Base-by-base conservation (phyloP, 192 early-diverging fungal genomes). In the Backusella westeae region DNA sequence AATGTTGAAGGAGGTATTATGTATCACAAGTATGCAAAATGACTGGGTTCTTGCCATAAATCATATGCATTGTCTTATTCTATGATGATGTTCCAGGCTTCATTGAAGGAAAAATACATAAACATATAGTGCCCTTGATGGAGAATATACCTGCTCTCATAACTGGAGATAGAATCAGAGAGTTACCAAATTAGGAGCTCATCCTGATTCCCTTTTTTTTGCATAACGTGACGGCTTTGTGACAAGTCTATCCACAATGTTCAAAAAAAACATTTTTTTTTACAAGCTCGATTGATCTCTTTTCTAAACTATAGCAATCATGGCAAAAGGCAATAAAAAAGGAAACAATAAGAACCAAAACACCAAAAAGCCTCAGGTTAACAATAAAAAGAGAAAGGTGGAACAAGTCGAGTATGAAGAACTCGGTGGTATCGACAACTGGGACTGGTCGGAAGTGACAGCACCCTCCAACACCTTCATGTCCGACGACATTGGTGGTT, bases 401-500 rank as follows among this genome's bases (percentile, higher is more conserved):
- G 70, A 49, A 71, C 29, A 71, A 17, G 42, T 71, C 19, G 65
- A 73, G 12, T 78, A 75, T 70, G 78, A 79, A 49, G 82, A 80
- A 32, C 77, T 84, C 49, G 80, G 78, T 71, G 71, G 69, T 1
- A 75, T 85, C 4, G 82, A 87, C 36, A 78, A 78, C 4, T 88
- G 89, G 87, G 88, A 82, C 41, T 94, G 93, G 93, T 84, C 80
- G 12, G 78, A 86, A 19, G 88, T 93, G 2, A 23, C 76, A 2
- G 59, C 84, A 12, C 84, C 88, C 6, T 78, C 87, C 4, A 78
- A 77, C 65, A 84, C 87, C 56, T 70, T 87, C 9, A 84, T 87
- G 68, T 86, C 85, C 46, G 89, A 94, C 49, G 94, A 93, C 34
- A 75, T 89, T 66, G 92, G 91, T 17, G 96, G 95, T 3, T 94